Evolutionary conservation across 768 basidiomycete genomes (phyloP).

Genomic region (Suillus subaureus): DNA sequence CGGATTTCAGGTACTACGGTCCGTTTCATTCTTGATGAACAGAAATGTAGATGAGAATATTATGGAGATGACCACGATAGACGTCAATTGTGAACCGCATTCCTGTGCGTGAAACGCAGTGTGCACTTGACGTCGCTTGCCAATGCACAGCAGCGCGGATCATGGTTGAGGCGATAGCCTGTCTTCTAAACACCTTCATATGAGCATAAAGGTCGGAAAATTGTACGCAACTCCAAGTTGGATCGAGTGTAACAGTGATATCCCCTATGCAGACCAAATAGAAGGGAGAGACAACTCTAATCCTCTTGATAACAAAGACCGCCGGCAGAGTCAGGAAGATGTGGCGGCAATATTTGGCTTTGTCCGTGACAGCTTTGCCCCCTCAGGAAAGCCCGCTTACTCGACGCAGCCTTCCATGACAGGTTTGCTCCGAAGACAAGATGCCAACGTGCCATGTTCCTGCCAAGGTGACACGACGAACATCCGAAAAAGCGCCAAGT

Average conservation of each 20-base stretch:
- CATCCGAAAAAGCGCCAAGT: neutral
- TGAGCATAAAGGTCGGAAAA: neutral
- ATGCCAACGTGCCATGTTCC: constrained; percentile 23
- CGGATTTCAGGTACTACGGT: neutral
- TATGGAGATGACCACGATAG: neutral
- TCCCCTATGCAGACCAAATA: neutral
- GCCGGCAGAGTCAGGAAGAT: neutral
- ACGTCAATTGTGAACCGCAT: no score
- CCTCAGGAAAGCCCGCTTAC: constrained; percentile 12
- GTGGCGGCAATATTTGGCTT: no score
- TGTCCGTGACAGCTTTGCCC: neutral
- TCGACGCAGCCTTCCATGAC: constrained; percentile 10
- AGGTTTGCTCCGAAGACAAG: neutral
- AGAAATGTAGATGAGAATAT: neutral
- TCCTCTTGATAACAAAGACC: constrained; percentile 3
- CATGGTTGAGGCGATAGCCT: neutral
- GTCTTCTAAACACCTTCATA: neutral
- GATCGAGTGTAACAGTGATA: neutral
- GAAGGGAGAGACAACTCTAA: neutral
- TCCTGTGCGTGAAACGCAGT: neutral
- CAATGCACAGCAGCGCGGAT: neutral
- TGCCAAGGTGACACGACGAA: constrained; percentile 28
- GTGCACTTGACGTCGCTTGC: neutral
- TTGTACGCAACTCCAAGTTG: neutral
- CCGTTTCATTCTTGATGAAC: neutral